Percentiles rank a stretch among this genome's conserved stretches.
Evolutionary conservation across 2,329 filamentous ascomycete species (phyloP).

Genomic region (Aspergillus unguis): DNA sequence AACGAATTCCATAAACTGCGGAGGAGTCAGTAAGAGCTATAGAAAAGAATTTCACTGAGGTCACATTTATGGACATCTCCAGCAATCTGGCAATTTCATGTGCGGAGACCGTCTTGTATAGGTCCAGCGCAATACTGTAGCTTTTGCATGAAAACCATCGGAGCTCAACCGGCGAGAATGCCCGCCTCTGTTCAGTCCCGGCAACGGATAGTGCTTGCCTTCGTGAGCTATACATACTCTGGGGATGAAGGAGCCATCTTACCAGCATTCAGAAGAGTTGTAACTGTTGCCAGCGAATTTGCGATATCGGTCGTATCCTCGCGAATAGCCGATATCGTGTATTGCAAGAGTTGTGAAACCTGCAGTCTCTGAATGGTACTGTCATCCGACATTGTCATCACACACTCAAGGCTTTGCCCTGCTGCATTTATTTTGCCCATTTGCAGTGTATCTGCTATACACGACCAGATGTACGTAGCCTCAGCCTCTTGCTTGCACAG

Average conservation of each 20-base stretch:
- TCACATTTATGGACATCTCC: conserved; percentile 43
- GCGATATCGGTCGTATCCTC: conserved; percentile 19
- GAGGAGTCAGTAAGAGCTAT: conserved; percentile 31
- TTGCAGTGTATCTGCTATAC: conserved; percentile 71
- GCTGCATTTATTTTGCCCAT: conserved; percentile 60
- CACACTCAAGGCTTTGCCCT: conserved; percentile 56
- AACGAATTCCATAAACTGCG: conserved; percentile 40
- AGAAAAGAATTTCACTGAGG: background rate
- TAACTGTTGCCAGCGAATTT: conserved; percentile 48
- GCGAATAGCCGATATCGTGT: conserved; percentile 28
- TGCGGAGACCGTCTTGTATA: conserved; percentile 58
- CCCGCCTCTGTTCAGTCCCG: conserved; percentile 38
- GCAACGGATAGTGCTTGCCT: conserved; percentile 46
- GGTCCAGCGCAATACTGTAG: conserved; percentile 71
- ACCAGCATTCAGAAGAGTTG: conserved; percentile 54
- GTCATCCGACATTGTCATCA: conserved; percentile 57
- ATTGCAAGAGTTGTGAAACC: conserved; percentile 63
- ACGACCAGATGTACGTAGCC: conserved; percentile 71
- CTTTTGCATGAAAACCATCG: conserved; percentile 81
- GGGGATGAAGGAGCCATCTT: conserved; percentile 13
- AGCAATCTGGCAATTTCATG: conserved; percentile 55
- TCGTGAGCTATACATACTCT: conserved; percentile 36
- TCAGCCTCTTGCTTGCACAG: conserved; percentile 55
- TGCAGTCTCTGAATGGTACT: conserved; percentile 51
- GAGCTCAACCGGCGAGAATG: conserved; percentile 64